Conservation (phyloP, 2,329 filamentous ascomycete genomes). For the Talaromyces verruculosus region DNA sequence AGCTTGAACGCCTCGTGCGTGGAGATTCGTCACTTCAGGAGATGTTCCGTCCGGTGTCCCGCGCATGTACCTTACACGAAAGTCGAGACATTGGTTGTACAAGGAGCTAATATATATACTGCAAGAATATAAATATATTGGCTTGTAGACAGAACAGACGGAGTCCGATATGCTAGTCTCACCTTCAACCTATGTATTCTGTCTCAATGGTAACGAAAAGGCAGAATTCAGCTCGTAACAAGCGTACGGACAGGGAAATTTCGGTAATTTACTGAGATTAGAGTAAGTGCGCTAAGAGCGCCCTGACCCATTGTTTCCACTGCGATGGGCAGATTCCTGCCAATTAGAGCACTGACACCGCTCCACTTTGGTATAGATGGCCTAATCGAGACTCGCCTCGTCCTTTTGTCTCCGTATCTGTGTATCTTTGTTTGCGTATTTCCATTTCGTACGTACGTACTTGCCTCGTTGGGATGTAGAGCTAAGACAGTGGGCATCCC, state of each 20-base stretch:
- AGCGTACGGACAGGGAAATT: background rate
- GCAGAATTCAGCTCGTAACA: background rate
- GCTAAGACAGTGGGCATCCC: background rate
- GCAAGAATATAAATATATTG: background rate
- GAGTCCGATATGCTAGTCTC: background rate
- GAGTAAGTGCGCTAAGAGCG: conserved; percentile 5
- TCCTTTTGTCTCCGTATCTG: background rate
- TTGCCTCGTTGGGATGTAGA: background rate
- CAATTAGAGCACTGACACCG: background rate
- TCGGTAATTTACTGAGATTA: conserved; percentile 2
- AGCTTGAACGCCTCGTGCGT: conserved; percentile 2
- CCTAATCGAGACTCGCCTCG: background rate
- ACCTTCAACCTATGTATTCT: background rate
- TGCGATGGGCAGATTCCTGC: background rate
- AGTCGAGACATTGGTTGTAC: background rate
- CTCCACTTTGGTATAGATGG: background rate
- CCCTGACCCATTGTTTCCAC: conserved; percentile 8
- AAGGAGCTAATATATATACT: background rate
- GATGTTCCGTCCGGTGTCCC: background rate
- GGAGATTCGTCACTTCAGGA: background rate
- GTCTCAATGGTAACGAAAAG: background rate
- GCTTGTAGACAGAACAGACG: background rate
- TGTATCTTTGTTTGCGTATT: conserved; percentile 7
- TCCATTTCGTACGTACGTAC: background rate
- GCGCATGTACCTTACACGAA: background rate